Evolutionary conservation across 495 filamentous ascomycete species (phyloP), one percentile per base, ranked within the genome.

Genomic region (Geoglossum glabrum): DNA sequence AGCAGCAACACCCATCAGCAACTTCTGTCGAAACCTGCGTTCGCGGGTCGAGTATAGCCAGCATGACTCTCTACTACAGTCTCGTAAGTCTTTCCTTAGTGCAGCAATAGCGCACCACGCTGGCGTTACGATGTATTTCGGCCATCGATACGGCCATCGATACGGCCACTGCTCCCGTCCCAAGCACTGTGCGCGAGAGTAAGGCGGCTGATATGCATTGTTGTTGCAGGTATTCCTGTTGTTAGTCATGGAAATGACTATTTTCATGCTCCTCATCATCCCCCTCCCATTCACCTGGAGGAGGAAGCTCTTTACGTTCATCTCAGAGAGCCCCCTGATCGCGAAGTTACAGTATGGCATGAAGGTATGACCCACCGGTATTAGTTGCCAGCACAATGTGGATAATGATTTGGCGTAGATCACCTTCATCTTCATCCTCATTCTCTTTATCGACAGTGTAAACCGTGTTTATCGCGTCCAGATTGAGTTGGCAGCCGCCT

Each of bases 61-160:
- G 70, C 60, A 98, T 98, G 92, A 98, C 93, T 72, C 89, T 98
- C 69, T 98, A 98, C 77, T 98, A 95, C 78, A 89, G 80, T 64
- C 79, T 98, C 57, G 92, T 96, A 86, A 67, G 87, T 80, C 31
- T 34, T 30, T 52, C 40, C 59, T 25, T 23, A 50, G 33, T 49
- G 31, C 8, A 7, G 30, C 3, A 21, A 36, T 38, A 17, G 36
- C 5, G 21, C 3, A 28, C 28, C 21, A 5, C 36, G 26, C 13
- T 57, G 17, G 28, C 36, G 17, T 50, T n/a, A 10, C 13, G 7
- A 1, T 21, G 5, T 21, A 21, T 45, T 45, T 21, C 5, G 36
- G 4, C 17, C 3, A 21, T 21, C 23, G n/a, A 4, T 21, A 5
- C 40, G 40, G 13, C 40, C 17, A 45, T 21, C 40, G 40, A 45